Conservation (phyloP, 176 grass and related monocot genomes). For the Aegilops tauschii region DNA sequence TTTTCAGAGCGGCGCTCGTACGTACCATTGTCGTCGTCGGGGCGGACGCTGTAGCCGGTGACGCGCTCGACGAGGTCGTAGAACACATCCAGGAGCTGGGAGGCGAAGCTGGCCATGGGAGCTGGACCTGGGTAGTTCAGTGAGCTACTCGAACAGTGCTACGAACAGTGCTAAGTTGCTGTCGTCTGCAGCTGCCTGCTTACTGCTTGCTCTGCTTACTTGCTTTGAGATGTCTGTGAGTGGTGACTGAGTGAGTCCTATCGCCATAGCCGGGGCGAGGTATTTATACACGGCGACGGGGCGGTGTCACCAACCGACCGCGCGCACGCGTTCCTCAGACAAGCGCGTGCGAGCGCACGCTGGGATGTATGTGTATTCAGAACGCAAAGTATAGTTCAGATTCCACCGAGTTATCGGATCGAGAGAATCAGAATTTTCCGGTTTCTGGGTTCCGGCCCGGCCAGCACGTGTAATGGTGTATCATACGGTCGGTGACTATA, state of each 20-base stretch:
- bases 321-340: neutral
- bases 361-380: neutral
- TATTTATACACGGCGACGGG: neutral
- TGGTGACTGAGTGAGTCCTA: neutral
- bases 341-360: neutral
- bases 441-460: neutral
- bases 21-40: neutral
- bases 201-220: neutral
- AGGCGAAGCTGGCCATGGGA: constrained; percentile 37
- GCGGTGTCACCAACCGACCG: neutral
- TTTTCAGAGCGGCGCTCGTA: neutral
- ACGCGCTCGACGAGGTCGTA: constrained; percentile 28
- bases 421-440: constrained; percentile 30
- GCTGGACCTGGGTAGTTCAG: neutral
- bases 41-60: constrained; percentile 6
- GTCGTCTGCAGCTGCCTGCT: too few relatives aligned
- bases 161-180: too few relatives aligned
- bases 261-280: neutral
- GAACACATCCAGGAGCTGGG: constrained; percentile 39
- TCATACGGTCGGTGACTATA: too few relatives aligned
- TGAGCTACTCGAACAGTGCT: neutral
- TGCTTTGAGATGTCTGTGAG: neutral
- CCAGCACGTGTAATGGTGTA: neutral
- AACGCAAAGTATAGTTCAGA: neutral
- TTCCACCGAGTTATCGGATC: neutral